phyloP scores from a whole-genome alignment of 441 rosid species.

The Hura crepitans region DNA sequence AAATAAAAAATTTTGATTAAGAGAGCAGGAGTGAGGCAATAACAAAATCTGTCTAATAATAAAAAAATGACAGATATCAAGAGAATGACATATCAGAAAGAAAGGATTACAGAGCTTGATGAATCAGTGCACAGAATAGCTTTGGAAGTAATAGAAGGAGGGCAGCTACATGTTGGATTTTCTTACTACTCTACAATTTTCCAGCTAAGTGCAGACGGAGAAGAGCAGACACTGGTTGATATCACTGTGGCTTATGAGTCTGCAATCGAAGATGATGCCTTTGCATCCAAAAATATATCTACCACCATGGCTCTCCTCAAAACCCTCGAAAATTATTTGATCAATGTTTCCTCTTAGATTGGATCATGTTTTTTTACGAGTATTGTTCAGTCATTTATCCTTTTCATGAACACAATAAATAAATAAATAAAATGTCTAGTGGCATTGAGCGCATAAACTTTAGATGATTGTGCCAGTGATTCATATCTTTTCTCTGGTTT shows the following conservation, averaged over 20 bases:
- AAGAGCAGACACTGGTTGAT: slow-evolving; percentile 25
- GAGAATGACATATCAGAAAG: slow-evolving; percentile 34
- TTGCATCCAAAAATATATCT: slow-evolving; percentile 22
- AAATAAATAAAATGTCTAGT: too few species aligned
- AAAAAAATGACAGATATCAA: slow-evolving; percentile 19
- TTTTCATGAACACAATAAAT: too few species aligned
- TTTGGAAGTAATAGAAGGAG: slow-evolving; percentile 35
- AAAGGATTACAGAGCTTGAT: slow-evolving; percentile 33
- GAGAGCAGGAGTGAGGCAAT: too few species aligned
- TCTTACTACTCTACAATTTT: slow-evolving; percentile 28
- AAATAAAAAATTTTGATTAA: too few species aligned
- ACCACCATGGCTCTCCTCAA: slow-evolving; percentile 23
- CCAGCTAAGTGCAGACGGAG: slow-evolving; percentile 25
- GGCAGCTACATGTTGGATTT: slow-evolving; percentile 35
- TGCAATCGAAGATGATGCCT: slow-evolving; percentile 14
- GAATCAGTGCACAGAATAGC: slow-evolving; percentile 28
- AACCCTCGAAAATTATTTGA: slow-evolving; percentile 27
- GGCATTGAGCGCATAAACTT: too few species aligned
- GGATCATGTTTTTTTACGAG: too few species aligned
- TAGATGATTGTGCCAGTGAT: too few species aligned
- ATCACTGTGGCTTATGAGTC: slow-evolving; percentile 29
- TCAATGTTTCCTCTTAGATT: not conserved
- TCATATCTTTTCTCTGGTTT: too few species aligned
- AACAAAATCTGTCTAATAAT: not conserved
- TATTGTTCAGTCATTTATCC: too few species aligned